Evolutionary conservation across 306 rosid genomes (phyloP), one percentile per base, ranked within the genome.

Genomic region (Geum urbanum): DNA sequence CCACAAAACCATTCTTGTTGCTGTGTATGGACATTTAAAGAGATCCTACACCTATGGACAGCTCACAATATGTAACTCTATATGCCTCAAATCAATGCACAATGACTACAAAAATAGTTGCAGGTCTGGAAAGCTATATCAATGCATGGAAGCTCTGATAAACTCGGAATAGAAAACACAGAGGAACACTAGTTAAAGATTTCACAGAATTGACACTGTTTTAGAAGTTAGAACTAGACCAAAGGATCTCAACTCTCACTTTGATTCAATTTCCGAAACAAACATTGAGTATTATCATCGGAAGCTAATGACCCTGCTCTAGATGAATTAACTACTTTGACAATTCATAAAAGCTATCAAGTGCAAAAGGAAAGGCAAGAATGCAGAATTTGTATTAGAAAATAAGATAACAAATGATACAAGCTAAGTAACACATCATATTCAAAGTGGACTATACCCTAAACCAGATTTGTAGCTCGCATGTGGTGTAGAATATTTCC

Each of bases 291-390:
- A 32, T 3, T 32, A 35, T 32, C 47, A 78, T 41, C 13, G 44
- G 10, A 57, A 37, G 22, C 53, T 35, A 5, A 6, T 0, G 15
- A 39, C 16, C 20, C 47, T 19, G 9, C 55, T 52, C 35, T 22
- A 47, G 12, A 59, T 19, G 9, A 59, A 72, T 10, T 66, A 20
- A 45, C 48, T 71, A 24, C 53, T 8, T 40, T 24, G 14, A 78
- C 74, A 9, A 52, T 58, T 60, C 40, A 12, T 4, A 60, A 16
- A 78, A n/a, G 51, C 22, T 32, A 45, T 20, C 22, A 46, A 44
- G 71, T 43, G 14, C 10, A 6, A 18, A 8, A 44, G 48, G n/a
- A 62, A 46, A 47, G 6, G 24, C 11, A 24, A 1, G 32, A 72
- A 22, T 16, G 64, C 44, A 58, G 58, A 50, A 50, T 69, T 35